A percentile compares a stretch with the other conserved stretches of the same genome.
phyloP scores from a whole-genome alignment of 2,329 filamentous ascomycete species.

The Hypoxylon sp. region DNA sequence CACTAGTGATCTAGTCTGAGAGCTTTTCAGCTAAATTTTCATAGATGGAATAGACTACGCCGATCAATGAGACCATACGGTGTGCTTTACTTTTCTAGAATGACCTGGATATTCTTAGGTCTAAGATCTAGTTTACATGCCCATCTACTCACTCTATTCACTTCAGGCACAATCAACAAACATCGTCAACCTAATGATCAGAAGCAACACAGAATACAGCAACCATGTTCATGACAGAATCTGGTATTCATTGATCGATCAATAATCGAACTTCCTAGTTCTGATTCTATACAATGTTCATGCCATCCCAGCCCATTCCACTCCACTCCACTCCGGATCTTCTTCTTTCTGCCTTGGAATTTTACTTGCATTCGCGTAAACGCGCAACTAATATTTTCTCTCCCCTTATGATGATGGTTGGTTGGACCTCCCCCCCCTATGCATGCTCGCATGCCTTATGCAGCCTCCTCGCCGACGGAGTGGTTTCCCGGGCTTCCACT shows the following conservation, averaged over 20 bases:
- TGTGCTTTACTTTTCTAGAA: not conserved
- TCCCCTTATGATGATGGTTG: not conserved
- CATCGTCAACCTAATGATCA: not conserved
- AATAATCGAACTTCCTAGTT: slow-evolving; percentile 27
- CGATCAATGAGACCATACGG: not conserved
- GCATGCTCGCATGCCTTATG: not conserved
- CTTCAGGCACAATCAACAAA: not conserved
- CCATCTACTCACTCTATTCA: not conserved
- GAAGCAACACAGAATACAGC: not conserved
- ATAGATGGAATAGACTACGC: not conserved
- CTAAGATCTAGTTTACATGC: not conserved
- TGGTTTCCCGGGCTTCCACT: not conserved
- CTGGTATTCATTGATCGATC: slow-evolving; percentile 37
- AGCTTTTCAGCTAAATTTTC: not conserved
- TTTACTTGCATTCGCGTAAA: not conserved
- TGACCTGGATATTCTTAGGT: not conserved
- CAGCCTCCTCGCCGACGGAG: not conserved
- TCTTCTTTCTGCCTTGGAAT: not conserved
- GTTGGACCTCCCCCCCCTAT: not conserved
- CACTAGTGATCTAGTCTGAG: too few species aligned
- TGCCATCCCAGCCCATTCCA: not conserved
- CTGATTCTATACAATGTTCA: slow-evolving; percentile 43
- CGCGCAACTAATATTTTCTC: slow-evolving; percentile 3
- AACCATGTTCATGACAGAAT: slow-evolving; percentile 26
- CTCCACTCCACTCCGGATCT: not conserved